phyloP scores from a whole-genome alignment of 768 basidiomycete genomes.

The Lactarius sp. region DNA sequence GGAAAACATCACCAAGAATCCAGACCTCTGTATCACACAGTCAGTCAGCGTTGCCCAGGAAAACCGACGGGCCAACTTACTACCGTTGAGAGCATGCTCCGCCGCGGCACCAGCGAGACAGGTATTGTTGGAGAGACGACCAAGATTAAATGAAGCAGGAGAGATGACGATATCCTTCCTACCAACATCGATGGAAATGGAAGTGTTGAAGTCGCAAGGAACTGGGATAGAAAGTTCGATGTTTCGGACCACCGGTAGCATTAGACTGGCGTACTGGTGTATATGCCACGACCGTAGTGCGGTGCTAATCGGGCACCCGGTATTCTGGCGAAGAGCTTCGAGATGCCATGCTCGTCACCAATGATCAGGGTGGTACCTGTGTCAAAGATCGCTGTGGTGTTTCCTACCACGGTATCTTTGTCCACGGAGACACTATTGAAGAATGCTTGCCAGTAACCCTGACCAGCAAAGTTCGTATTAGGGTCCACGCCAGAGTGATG shows the following conservation, averaged over 20 bases:
- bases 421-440: slow-evolving; percentile 16
- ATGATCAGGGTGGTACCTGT: slow-evolving; percentile 28
- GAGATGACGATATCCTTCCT: neutral
- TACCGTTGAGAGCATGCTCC: accelerated
- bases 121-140: neutral
- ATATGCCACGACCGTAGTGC: neutral
- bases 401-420: neutral
- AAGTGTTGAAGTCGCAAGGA: neutral
- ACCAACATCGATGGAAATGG: neutral
- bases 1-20: slow-evolving; percentile 1
- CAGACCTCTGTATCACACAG: neutral
- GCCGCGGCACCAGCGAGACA: neutral
- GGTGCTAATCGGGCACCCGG: neutral
- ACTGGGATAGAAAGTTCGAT: neutral
- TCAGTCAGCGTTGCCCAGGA: neutral
- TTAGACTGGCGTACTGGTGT: neutral
- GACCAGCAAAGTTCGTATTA: neutral
- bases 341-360: slow-evolving; percentile 19
- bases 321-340: slow-evolving; percentile 14
- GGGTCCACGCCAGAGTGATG: neutral
- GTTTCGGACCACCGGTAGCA: too few species aligned
- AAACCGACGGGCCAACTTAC: neutral
- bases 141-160: neutral
- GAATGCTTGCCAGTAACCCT: slow-evolving; percentile 27
- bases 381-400: slow-evolving; percentile 22